Base-by-base conservation (phyloP, 1,139 yeast genomes). In the Taphrina confusa region DNA sequence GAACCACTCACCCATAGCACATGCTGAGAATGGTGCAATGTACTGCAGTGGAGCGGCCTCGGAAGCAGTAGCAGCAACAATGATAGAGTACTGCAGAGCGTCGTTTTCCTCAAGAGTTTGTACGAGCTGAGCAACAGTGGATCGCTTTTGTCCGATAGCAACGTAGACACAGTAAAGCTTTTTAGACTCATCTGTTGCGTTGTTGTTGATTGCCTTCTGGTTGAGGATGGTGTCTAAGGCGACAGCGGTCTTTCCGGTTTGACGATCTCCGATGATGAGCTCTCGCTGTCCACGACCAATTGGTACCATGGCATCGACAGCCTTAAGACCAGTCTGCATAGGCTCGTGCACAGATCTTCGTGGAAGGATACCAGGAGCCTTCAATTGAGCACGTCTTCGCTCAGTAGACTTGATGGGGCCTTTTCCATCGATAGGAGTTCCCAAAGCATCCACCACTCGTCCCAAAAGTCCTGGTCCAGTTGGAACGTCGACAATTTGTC, bases 1-100 rank as follows among this genome's bases (percentile, higher is more conserved):
- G 94, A 92, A 92, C 98, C 98, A 92, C 82, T 92, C 99, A 82
- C 97, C 97, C 77, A 94, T 91, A 75, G 99, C 96, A 78, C 95
- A 86, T 72, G 92, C 99, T 72, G 98, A 90, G 96, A 94, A 92
- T 77, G 99, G 99, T 82, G 99, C 98, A 77, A 92, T 82, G 83
- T 90, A 92, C 84, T 92, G 99, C 79, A 94, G 84, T 78, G 98
- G 99, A 78, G 99, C 98, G 72, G 98, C 98, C 83, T 92, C 98
- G 68, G 98, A 94, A 71, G 99, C 99, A 74, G 99, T 94, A 73
- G 98, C 99, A 68, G 98, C 97, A 76, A 92, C 97, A 78, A 92
- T 83, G 80, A 92, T 87, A 73, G 97, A 80, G 85, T 92, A 92
- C 82, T 92, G 90, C 80, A 94, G 81, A 72, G 99, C 97, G 76